phyloP scores from a whole-genome alignment of 1,284 basidiomycete species.

The Sphagnurus paluster region DNA sequence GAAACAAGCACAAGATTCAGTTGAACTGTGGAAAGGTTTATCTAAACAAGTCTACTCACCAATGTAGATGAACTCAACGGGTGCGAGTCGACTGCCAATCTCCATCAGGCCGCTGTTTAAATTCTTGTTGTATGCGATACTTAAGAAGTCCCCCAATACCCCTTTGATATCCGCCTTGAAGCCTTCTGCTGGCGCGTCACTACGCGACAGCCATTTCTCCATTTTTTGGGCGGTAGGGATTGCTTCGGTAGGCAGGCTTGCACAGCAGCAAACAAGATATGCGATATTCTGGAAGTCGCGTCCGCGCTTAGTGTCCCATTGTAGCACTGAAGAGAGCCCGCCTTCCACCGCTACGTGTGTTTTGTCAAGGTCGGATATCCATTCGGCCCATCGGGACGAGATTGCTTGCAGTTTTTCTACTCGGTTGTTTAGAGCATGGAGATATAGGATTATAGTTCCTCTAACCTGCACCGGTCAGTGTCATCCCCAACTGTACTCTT shows the following conservation, averaged over 20 bases:
- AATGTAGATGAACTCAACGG: slow-evolving; percentile 74
- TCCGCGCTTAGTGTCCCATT: slow-evolving; percentile 63
- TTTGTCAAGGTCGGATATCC: slow-evolving; percentile 53
- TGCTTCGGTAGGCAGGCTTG: slow-evolving; percentile 44
- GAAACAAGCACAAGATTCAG: background rate
- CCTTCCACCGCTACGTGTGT: slow-evolving; percentile 50
- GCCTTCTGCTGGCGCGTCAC: slow-evolving; percentile 39
- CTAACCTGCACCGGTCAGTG: slow-evolving; percentile 64
- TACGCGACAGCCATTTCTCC: slow-evolving; percentile 54
- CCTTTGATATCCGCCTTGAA: slow-evolving; percentile 53
- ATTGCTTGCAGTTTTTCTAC: slow-evolving; percentile 76
- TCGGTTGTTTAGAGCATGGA: background rate
- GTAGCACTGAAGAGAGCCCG: slow-evolving; percentile 52
- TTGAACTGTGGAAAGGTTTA: background rate
- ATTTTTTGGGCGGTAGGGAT: slow-evolving; percentile 55
- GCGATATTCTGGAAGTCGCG: slow-evolving; percentile 72
- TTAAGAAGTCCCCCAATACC: slow-evolving; percentile 52
- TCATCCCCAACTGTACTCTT: slow-evolving; percentile 73
- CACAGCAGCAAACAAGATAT: slow-evolving; percentile 63
- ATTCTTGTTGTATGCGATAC: slow-evolving; percentile 42
- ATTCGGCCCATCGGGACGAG: slow-evolving; percentile 57
- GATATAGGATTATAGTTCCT: background rate
- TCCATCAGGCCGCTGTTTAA: slow-evolving; percentile 47
- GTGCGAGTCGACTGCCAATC: slow-evolving; percentile 61
- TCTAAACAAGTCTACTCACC: slow-evolving; percentile 39